phyloP scores from a whole-genome alignment of 441 rosid species.

The Aleurites moluccanus region DNA sequence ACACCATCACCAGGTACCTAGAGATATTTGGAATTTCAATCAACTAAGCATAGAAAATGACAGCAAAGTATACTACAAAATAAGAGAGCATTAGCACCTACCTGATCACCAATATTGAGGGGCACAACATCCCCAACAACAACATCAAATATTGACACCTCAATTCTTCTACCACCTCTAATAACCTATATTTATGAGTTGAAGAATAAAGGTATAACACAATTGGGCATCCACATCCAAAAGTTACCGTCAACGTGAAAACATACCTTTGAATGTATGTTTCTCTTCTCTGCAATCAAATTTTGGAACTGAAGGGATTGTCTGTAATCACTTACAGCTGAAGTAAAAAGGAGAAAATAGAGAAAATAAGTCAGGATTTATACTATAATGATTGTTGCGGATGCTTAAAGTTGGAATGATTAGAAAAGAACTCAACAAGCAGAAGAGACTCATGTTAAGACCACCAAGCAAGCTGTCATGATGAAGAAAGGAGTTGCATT shows the following conservation, averaged over 20 bases:
- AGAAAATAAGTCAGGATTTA: background rate
- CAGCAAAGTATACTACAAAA: constrained; percentile 2
- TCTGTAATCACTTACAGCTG: constrained; percentile 84
- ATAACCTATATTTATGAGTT: constrained; percentile 53
- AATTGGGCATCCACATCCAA: too few relatives aligned
- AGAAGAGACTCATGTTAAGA: background rate
- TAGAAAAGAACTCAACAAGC: background rate
- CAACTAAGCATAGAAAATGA: constrained; percentile 6
- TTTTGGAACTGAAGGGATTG: constrained; percentile 98
- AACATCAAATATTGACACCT: constrained; percentile 87
- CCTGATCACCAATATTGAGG: constrained; percentile 96
- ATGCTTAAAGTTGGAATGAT: background rate
- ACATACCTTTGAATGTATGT: constrained; percentile 73
- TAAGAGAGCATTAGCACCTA: constrained; percentile 22
- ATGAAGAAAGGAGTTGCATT: background rate
- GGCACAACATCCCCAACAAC: constrained; percentile 93
- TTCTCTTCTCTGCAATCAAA: constrained; percentile 92
- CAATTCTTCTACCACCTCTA: constrained; percentile 89
- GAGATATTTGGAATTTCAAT: constrained; percentile 15
- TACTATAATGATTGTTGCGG: background rate
- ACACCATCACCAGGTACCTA: constrained; percentile 99
- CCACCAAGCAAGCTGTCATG: too few relatives aligned
- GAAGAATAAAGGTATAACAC: background rate
- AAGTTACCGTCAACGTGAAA: too few relatives aligned
- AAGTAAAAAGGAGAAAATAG: constrained; percentile 24